Evolutionary conservation across 805 yeast species (phyloP), one percentile per base, ranked within the genome.

Genomic region (Ogataea zsoltii): DNA sequence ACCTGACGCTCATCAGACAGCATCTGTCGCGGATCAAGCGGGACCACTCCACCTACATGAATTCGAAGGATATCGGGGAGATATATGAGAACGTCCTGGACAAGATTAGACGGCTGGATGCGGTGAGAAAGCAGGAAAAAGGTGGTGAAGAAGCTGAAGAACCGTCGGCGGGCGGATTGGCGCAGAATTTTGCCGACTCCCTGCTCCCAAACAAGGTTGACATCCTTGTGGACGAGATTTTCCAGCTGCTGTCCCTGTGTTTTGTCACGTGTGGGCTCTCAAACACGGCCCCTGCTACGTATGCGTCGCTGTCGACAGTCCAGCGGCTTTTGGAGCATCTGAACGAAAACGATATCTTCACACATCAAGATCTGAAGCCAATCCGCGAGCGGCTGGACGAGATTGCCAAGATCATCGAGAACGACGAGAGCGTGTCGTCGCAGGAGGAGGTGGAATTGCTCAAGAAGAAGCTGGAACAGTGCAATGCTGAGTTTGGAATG

Each of bases 201-300:
- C 31, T 13, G 14, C 39, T 26, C 19, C 79, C 80, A 38, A 77
- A 75, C 50, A 63, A 66, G 49, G 88, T 87, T 13, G 97, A 91
- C 59, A 71, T 80, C 9, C 75, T 87, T 10, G 72, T 88, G 34
- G 97, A 91, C 64, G 97, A 91, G 58, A 88, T 87, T 17, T 89
- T 92, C 74, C 97, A 92, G 65, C 69, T 94, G 38, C 69, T 92
- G 36, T 85, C 96, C 12, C 73, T 94, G 41, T 85, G 94, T 54
- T 88, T 91, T 65, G 79, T 92, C 59, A 88, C 98, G 2, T 94
- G 95, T 48, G 99, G 99, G 2, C 72, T 89, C 56, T 85, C 86
- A 38, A 84, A 89, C 55, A 78, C 89, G 29, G 96, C 97, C 1
- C 96, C 98, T 1, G 96, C 97, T 4, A 88, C 96, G 1, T 94